Percentiles rank a stretch among this genome's conserved stretches.
Conservation (phyloP, 805 yeast genomes). For the Saturnispora mendoncae region DNA sequence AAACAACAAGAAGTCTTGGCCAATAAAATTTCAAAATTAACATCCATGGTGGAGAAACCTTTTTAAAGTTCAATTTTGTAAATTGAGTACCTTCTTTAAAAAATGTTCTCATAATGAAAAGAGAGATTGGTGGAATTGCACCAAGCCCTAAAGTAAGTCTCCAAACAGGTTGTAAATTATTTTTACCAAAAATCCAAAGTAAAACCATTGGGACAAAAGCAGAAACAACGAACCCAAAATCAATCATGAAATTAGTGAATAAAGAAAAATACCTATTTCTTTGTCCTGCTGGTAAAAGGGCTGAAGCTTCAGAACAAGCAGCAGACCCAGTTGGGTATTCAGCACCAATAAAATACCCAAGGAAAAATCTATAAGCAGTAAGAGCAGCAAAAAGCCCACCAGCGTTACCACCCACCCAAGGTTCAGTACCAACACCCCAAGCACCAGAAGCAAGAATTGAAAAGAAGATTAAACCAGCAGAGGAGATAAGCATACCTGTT, state of each 20-base stretch:
- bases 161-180: slow-evolving; percentile 80
- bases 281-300: slow-evolving; percentile 64
- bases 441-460: slow-evolving; percentile 74
- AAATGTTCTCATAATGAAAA: slow-evolving; percentile 69
- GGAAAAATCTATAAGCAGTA: slow-evolving; percentile 74
- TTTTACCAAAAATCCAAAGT: slow-evolving; percentile 68
- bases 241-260: slow-evolving; percentile 87
- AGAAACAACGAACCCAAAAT: slow-evolving; percentile 72
- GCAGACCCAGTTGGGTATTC: slow-evolving; percentile 93
- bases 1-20: slow-evolving; percentile 62
- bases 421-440: slow-evolving; percentile 61
- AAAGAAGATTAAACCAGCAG: slow-evolving; percentile 64
- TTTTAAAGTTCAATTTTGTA: slow-evolving; percentile 59
- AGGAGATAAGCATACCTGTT: slow-evolving; percentile 73
- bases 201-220: slow-evolving; percentile 82
- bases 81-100: slow-evolving; percentile 69
- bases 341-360: slow-evolving; percentile 90
- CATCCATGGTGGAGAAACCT: slow-evolving; percentile 55
- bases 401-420: slow-evolving; percentile 38
- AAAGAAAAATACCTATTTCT: slow-evolving; percentile 84
- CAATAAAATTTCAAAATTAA: slow-evolving; percentile 72
- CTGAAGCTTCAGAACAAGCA: slow-evolving; percentile 87
- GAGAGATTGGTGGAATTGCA: slow-evolving; percentile 74
- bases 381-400: slow-evolving; percentile 76
- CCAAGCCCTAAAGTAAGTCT: slow-evolving; percentile 86